A percentile compares a stretch with the other conserved stretches of the same genome.
These are phyloP conservation scores for Debaryomyces subglobosus DNA, from an alignment of 1,139 yeast genomes.

Conservation along the genomic window DNA sequence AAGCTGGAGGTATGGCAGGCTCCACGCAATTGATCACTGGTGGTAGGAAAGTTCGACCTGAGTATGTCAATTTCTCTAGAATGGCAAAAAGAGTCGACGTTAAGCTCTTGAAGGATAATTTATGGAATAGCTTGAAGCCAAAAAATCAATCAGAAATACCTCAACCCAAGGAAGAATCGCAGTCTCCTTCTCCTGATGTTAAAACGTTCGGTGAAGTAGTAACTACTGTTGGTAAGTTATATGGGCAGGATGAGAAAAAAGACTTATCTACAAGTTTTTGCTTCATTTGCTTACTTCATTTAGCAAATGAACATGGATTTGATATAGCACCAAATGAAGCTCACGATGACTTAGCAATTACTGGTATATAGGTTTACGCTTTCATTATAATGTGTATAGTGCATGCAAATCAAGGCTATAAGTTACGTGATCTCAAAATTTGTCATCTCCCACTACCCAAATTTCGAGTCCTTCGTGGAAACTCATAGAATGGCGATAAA, in stretches of 20 bases:
- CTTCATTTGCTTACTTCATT: constrained; percentile 80
- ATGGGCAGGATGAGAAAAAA: constrained; percentile 52
- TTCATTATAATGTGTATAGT: not conserved
- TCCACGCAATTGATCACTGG: constrained; percentile 39
- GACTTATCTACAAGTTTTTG: constrained; percentile 88
- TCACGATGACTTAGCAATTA: constrained; percentile 60
- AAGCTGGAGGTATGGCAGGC: constrained; percentile 21
- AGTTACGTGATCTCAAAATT: constrained; percentile 8
- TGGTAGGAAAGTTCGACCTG: constrained; percentile 52
- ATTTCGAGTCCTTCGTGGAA: constrained; percentile 1
- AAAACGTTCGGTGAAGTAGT: constrained; percentile 52
- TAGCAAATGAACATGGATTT: constrained; percentile 88
- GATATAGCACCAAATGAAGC: constrained; percentile 58
- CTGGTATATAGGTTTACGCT: constrained; percentile 22
- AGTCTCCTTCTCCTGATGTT: not conserved
- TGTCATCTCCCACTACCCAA: constrained; percentile 8
- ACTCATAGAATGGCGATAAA: constrained; percentile 4
- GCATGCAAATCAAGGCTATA: not conserved
- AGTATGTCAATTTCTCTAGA: constrained; percentile 72
- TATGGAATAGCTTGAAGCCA: constrained; percentile 65
- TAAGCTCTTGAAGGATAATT: constrained; percentile 72
- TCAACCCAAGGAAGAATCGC: constrained; percentile 6
- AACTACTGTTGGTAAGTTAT: constrained; percentile 53
- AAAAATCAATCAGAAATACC: constrained; percentile 12
- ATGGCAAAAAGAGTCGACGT: constrained; percentile 88